Conservation (phyloP, 176 grass and related monocot genomes). For the Aegilops longissima region DNA sequence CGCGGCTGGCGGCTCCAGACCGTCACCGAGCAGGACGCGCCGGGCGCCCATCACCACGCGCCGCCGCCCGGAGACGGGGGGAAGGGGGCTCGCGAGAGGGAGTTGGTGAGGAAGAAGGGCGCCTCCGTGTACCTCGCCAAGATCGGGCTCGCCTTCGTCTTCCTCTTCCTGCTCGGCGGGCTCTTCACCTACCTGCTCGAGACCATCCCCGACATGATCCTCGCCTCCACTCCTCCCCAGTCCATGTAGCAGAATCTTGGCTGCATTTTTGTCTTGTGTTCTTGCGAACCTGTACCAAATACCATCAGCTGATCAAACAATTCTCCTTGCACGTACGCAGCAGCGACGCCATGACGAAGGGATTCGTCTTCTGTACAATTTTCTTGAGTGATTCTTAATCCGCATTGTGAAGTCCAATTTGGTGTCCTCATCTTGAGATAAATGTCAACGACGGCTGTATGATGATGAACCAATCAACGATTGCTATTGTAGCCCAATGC, state of each 20-base stretch:
- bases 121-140: constrained; percentile 50
- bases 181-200: constrained; percentile 67
- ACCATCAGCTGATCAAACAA: neutral
- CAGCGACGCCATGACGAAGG: neutral
- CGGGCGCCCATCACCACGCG: constrained; percentile 1
- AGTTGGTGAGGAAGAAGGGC: neutral
- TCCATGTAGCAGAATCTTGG: neutral
- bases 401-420: neutral
- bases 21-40: constrained; percentile 46
- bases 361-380: neutral
- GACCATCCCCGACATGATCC: constrained; percentile 56
- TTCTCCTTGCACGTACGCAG: no score
- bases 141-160: constrained; percentile 61
- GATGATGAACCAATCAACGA: no score
- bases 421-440: neutral
- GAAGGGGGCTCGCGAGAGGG: constrained; percentile 11
- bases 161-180: constrained; percentile 78
- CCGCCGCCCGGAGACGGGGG: neutral
- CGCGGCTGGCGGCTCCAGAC: constrained; percentile 79
- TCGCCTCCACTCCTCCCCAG: neutral
- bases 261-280: neutral
- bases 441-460: constrained; percentile 14
- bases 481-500: neutral
- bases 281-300: neutral
- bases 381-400: neutral